Conservation (phyloP, 768 basidiomycete genomes). For the Pleurotus djamor region DNA sequence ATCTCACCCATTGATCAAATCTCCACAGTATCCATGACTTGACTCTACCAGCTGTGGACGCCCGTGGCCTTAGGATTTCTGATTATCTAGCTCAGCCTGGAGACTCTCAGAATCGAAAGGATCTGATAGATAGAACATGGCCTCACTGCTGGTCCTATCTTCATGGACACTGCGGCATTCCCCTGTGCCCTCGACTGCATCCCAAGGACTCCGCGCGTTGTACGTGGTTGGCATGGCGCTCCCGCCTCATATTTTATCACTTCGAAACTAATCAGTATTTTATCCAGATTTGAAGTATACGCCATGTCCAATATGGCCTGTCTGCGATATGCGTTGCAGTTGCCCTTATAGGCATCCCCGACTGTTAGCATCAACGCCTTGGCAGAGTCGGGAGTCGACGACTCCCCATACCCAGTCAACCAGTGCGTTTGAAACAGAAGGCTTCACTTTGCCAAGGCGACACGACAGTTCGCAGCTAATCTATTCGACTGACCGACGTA, state of each 20-base stretch:
- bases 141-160: conserved; percentile 36
- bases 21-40: conserved; percentile 25
- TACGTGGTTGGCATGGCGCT: conserved; percentile 16
- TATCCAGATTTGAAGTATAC: conserved; percentile 29
- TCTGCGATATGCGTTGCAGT: conserved; percentile 18
- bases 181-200: conserved; percentile 26
- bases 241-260: too few species aligned
- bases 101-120: neutral
- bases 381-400: too few species aligned
- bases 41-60: neutral
- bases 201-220: conserved; percentile 24
- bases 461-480: neutral
- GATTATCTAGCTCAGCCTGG: neutral
- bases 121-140: conserved; percentile 10
- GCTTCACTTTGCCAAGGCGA: neutral
- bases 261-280: neutral
- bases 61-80: neutral
- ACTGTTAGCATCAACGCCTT: too few species aligned
- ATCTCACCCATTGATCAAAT: neutral
- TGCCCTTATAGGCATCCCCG: conserved; percentile 25
- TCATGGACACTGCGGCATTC: conserved; percentile 26
- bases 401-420: too few species aligned
- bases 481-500: neutral
- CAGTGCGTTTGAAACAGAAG: too few species aligned
- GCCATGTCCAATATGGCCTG: conserved; percentile 30